A percentile compares a stretch with the other conserved stretches of the same genome.
Evolutionary conservation across 768 basidiomycete genomes (phyloP).

Genomic region (Podaxis rugospora): DNA sequence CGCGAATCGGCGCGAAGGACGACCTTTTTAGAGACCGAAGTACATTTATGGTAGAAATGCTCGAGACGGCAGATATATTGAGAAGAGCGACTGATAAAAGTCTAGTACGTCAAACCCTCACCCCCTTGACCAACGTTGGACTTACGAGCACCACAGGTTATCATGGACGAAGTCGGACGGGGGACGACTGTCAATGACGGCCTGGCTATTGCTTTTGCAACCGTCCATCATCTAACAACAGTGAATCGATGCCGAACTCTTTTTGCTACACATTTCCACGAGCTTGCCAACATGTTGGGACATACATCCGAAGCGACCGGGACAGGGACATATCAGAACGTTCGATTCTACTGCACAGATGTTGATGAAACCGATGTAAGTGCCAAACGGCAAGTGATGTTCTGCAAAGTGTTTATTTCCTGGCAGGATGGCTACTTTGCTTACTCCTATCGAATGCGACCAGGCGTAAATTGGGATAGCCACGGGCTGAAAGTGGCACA

Average conservation of each 20-base stretch:
- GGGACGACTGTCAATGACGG: slow-evolving; percentile 94
- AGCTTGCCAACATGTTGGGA: slow-evolving; percentile 81
- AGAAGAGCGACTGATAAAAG: slow-evolving; percentile 77
- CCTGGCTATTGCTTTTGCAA: slow-evolving; percentile 89
- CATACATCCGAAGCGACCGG: slow-evolving; percentile 41
- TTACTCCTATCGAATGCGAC: slow-evolving; percentile 76
- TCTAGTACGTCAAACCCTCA: slow-evolving; percentile 49
- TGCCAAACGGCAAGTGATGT: background rate
- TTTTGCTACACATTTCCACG: slow-evolving; percentile 99
- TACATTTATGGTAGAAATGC: slow-evolving; percentile 99
- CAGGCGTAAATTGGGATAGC: slow-evolving; percentile 86
- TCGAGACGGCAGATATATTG: slow-evolving; percentile 91
- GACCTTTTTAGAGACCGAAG: slow-evolving; percentile 91
- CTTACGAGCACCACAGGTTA: slow-evolving; percentile 54
- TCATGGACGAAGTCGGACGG: slow-evolving; percentile 99
- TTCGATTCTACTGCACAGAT: slow-evolving; percentile 88
- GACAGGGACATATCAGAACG: slow-evolving; percentile 46
- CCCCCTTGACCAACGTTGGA: background rate
- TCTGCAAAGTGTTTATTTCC: background rate
- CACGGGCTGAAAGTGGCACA: slow-evolving; percentile 90
- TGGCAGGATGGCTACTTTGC: slow-evolving; percentile 70
- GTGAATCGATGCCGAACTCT: slow-evolving; percentile 77
- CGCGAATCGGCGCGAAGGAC: slow-evolving; percentile 93
- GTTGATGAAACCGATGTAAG: slow-evolving; percentile 75
- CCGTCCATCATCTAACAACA: slow-evolving; percentile 74